Evolutionary conservation across 2,329 filamentous ascomycete species (phyloP).

Genomic region (Microcyclosporella mali): DNA sequence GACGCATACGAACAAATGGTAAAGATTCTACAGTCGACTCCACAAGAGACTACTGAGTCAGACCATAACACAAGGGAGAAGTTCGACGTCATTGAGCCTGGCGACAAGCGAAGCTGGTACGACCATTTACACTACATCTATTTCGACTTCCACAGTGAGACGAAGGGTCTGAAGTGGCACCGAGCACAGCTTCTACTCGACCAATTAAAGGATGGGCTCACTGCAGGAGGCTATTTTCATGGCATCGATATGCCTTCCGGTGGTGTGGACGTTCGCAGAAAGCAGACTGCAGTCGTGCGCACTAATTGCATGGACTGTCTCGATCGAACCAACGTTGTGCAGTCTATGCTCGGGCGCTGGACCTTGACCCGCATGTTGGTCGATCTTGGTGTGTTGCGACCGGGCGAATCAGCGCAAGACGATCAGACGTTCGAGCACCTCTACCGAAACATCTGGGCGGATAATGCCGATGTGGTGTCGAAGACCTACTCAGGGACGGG

Average conservation of each 20-base stretch:
- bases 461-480: constrained; percentile 94
- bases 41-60: constrained; percentile 59
- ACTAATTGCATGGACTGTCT: constrained; percentile 99
- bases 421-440: constrained; percentile 78
- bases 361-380: constrained; percentile 82
- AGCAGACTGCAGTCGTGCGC: constrained; percentile 84
- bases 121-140: constrained; percentile 93
- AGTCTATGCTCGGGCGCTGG: constrained; percentile 91
- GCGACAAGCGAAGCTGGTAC: constrained; percentile 55
- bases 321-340: constrained; percentile 94
- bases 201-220: constrained; percentile 67
- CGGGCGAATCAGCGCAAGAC: constrained; percentile 71
- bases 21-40: constrained; percentile 62
- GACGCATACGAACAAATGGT: constrained; percentile 91
- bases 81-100: constrained; percentile 68
- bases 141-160: constrained; percentile 98
- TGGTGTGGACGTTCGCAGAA: constrained; percentile 69
- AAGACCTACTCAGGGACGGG: constrained; percentile 91
- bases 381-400: constrained; percentile 71
- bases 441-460: constrained; percentile 97
- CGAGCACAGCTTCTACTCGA: constrained; percentile 82
- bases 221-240: constrained; percentile 84
- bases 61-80: constrained; percentile 66
- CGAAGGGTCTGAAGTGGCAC: constrained; percentile 90
- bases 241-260: constrained; percentile 79